A percentile compares a stretch with the other conserved stretches of the same genome.
phyloP scores from a whole-genome alignment of 208 protist species.

The Trypanosoma boissoni region DNA sequence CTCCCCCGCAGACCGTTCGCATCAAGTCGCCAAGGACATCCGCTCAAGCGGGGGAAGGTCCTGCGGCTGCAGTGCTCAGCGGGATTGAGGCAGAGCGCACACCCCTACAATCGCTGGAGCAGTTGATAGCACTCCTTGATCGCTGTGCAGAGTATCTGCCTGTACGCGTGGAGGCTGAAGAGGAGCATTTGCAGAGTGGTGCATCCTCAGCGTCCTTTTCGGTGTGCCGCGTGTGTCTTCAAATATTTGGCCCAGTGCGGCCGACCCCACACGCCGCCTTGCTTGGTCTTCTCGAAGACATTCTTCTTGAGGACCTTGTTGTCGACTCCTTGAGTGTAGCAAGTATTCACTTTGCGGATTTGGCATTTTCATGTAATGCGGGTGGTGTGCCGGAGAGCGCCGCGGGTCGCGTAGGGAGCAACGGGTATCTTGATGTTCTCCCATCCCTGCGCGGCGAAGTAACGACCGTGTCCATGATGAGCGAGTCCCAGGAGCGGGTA shows the following conservation, averaged over 20 bases:
- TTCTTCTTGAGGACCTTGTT: slow-evolving; percentile 73
- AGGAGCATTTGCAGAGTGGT: slow-evolving; percentile 2
- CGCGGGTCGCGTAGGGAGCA: slow-evolving; percentile 16
- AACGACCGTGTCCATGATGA: not conserved
- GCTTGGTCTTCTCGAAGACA: slow-evolving; percentile 52
- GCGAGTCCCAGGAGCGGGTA: slow-evolving; percentile 36
- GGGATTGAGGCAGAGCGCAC: slow-evolving; percentile 29
- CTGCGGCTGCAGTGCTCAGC: not conserved
- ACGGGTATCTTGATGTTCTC: slow-evolving; percentile 38
- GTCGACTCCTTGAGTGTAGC: slow-evolving; percentile 20
- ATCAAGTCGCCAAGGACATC: no score
- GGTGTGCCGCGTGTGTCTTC: slow-evolving; percentile 21
- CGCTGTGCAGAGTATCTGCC: slow-evolving; percentile 39
- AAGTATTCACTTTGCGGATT: slow-evolving; percentile 48
- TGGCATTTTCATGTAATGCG: slow-evolving; percentile 25
- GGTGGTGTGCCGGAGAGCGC: not conserved
- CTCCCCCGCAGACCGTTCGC: no score
- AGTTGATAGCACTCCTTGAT: slow-evolving; percentile 32
- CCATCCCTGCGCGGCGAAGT: not conserved
- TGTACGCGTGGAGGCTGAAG: slow-evolving; percentile 44
- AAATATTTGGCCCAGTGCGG: slow-evolving; percentile 51
- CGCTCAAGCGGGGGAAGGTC: no score
- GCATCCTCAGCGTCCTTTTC: not conserved
- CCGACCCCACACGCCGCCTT: slow-evolving; percentile 26
- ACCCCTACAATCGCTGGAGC: slow-evolving; percentile 33